These are phyloP conservation scores for Apiospora arundinis DNA, from an alignment of 2,329 filamentous ascomycete species.

Conservation along the genomic window DNA sequence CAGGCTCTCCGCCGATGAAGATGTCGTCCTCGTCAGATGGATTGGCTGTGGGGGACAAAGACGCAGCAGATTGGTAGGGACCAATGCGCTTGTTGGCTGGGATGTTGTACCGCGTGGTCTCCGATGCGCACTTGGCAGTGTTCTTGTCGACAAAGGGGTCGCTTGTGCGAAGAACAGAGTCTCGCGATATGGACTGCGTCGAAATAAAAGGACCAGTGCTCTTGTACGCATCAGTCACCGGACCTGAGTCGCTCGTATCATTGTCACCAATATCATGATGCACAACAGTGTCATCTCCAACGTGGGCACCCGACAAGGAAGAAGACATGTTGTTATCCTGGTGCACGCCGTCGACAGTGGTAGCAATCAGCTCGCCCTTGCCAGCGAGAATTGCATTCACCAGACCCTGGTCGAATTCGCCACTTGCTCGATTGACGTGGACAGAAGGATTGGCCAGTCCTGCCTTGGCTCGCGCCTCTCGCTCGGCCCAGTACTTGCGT, in stretches of 20 bases:
- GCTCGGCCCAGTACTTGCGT: slow-evolving; percentile 10
- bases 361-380: neutral
- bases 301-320: neutral
- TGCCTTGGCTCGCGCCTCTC: neutral
- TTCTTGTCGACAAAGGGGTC: slow-evolving; percentile 17
- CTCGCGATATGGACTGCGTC: neutral
- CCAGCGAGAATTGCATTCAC: neutral
- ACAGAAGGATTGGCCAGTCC: neutral
- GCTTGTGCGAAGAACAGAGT: slow-evolving; percentile 1
- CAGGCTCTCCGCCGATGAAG: slow-evolving; percentile 14
- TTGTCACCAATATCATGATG: neutral
- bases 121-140: neutral
- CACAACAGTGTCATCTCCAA: neutral
- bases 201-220: neutral
- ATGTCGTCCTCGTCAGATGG: neutral
- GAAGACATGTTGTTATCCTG: neutral
- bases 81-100: neutral
- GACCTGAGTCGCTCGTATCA: neutral
- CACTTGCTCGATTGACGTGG: slow-evolving; percentile 9
- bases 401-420: neutral
- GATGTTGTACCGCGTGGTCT: neutral
- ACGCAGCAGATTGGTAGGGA: neutral
- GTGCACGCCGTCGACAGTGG: neutral
- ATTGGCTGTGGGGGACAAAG: neutral
- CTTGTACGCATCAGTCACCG: neutral